Base-by-base conservation (phyloP, 2,329 filamentous ascomycete genomes). In the Paecilomyces sp. region DNA sequence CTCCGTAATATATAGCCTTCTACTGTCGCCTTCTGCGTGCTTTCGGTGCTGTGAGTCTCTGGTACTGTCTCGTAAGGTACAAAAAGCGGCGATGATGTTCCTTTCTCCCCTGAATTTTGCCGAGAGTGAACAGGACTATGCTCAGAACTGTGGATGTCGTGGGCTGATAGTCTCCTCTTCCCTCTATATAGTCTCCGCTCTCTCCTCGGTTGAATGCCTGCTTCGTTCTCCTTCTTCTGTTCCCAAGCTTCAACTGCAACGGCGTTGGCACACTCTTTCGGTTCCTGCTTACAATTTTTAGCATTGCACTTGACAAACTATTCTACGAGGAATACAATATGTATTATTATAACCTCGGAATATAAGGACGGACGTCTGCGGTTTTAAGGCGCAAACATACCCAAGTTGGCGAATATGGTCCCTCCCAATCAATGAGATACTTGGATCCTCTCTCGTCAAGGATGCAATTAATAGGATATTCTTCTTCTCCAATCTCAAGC, bases 361-460 rank as follows among this genome's bases (percentile, higher is more conserved):
- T 22, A 11, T 53, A 28, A 22, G 25, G 6, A 28, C 25, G 25
- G 25, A 28, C 25, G 18, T 13, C 8, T 25, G 51, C 51, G 25
- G 51, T 12, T 28, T 36, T 36, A 33, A 13, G 7, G 15, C 41
- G 41, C 41, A 47, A 57, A 71, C 73, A 68, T 65, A 76, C 74
- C 73, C 73, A 76, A 61, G 66, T 72, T 57, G 74, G 73, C 33
- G 69, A 64, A 63, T 68, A 76, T 30, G 66, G 63, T 8, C 70
- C 73, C 58, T 72, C 69, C 74, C 73, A 76, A 34, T 74, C 73
- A 61, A 77, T 73, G 30, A 76, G 65, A 64, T 75, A 77, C 55
- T 72, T 65, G 18, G 65, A 64, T 53, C 66, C 59, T 33, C 67
- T 68, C 64, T 77, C 73, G 62, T 70, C 70, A 59, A 75, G 66